Base-by-base conservation (phyloP, 805 yeast genomes). In the Scheffersomyces spartinae region DNA sequence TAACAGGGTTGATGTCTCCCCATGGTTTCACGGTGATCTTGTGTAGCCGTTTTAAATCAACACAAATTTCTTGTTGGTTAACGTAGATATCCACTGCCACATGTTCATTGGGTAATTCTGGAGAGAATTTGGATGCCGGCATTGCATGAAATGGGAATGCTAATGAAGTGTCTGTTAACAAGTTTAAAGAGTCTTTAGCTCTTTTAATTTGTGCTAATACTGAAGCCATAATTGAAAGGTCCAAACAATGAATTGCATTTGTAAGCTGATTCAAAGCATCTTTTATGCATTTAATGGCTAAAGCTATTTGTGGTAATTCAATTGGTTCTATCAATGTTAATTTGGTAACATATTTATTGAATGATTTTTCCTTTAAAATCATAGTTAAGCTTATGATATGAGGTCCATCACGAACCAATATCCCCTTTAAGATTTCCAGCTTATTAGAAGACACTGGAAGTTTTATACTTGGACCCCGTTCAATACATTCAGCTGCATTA, bases 1-100 rank as follows among this genome's bases (percentile, higher is more conserved):
- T 25, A 4, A 33, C 33, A 3, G 29, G 32, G 27, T 53, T 58
- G 13, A 59, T 42, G 9, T 49, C 46, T 18, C 52, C 34, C 67
- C 67, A 60, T 2, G 65, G 65, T 26, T 43, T 39, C 26, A 58
- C 65, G 4, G 45, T 46, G 5, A 60, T 48, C 14, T 29, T 28
- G 23, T 47, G 52, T n/a, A 55, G 34, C 29, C 42, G 45, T 34
- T 55, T 55, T 24, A 55, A 29, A 29, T 55, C 63, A 3, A 55
- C 26, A 26, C 63, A 55, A 5, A 55, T 39, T 29, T 60, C 64
- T 3, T 62, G 63, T 44, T 58, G 65, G 33, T 49, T 49, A 20
- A 59, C 41, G 35, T 59, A 60, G 10, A 57, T 24, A 27, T 60
- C 67, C 12, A 59, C 29, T 5, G 63, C 41, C 8, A 57, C 39